Evolutionary conservation across 176 grass and related monocot species (phyloP).

Genomic region (Aegilops tauschii): DNA sequence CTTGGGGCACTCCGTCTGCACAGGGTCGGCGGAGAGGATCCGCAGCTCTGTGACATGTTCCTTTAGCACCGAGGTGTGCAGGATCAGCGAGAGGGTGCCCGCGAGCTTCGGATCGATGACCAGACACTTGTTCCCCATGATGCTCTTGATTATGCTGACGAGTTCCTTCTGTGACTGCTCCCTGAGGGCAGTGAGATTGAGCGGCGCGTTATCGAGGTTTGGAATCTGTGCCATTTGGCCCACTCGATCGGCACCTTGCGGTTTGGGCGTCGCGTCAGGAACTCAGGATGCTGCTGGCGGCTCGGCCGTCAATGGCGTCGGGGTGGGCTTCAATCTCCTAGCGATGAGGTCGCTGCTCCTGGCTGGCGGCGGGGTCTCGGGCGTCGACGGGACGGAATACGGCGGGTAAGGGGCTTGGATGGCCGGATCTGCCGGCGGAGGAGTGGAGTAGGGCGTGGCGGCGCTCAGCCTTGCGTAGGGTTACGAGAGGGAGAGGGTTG

Average conservation of each 20-base stretch:
- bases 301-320: too few species aligned
- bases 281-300: too few species aligned
- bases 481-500: too few species aligned
- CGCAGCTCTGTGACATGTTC: conserved; percentile 69
- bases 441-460: too few species aligned
- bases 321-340: too few species aligned
- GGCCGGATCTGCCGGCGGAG: too few species aligned
- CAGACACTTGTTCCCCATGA: conserved; percentile 71
- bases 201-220: conserved; percentile 61
- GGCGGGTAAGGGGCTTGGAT: too few species aligned
- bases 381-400: too few species aligned
- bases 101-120: conserved; percentile 77
- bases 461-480: too few species aligned
- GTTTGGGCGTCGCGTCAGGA: too few species aligned
- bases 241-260: neutral
- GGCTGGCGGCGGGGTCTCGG: too few species aligned
- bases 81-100: conserved; percentile 59
- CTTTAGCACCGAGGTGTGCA: conserved; percentile 79
- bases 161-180: conserved; percentile 80
- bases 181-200: conserved; percentile 64
- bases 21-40: conserved; percentile 49
- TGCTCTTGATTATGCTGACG: conserved; percentile 60
- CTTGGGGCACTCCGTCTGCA: conserved; percentile 72
- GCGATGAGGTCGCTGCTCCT: too few species aligned
- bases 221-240: conserved; percentile 71